Evolutionary conservation across 805 yeast species (phyloP), one percentile per base, ranked within the genome.

Genomic region (Pichia insulana): DNA sequence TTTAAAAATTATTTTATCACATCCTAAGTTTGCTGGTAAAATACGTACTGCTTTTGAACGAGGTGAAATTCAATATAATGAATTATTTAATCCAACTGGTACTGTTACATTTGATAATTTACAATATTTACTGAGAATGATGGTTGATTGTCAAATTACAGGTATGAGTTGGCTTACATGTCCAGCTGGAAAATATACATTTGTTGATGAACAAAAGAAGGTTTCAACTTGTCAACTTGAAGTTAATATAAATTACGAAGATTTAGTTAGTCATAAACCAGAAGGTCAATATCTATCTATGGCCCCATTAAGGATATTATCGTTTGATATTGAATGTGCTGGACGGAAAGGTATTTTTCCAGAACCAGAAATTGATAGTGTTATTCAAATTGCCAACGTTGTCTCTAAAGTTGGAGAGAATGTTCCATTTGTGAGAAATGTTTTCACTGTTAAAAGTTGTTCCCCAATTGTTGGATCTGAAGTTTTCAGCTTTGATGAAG

Each of bases 111-210:
- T 80, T 58, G 99, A 92, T 62, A 92, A 92, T 58, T 80, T 92
- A 47, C 86, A 88, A 43, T 94, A 83, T 58, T 67, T 87, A 30
- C 62, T 94, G 45, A 71, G 98, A 53, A 68, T 89, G 62, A 87
- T 92, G 92, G 77, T 92, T 35, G 99, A 92, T 63, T 81, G 95
- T 62, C 77, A 81, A 39, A 86, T 90, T 47, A 83, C 90, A 1
- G 94, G 99, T 32, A 92, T 92, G 98, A 83, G 94, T 20, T 92
- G 99, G 99, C 71, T 94, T 22, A 83, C 96, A 0, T 70, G 90
- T 20, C 97, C 97, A 0, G 74, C 70, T 43, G 78, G 78, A 0
- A 81, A 74, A 50, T 94, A 89, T 60, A 53, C 57, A 1, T 38
- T 78, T 48, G 69, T 77, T 2, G 50, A 58, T 1, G 52, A 61